A percentile compares a stretch with the other conserved stretches of the same genome.
phyloP scores from a whole-genome alignment of 305 asterid genomes.

The Solanum hybrid region DNA sequence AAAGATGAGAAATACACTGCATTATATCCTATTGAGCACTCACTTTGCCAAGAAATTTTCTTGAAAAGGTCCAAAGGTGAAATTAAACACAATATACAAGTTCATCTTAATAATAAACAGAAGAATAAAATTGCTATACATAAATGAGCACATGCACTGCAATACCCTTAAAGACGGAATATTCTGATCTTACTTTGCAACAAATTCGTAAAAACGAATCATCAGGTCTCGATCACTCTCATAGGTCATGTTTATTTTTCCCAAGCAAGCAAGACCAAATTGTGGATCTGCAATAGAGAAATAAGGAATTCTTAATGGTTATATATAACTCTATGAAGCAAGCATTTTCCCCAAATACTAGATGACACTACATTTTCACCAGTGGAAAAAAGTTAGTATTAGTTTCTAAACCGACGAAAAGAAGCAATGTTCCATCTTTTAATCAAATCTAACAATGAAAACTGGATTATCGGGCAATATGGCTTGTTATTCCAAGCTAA shows the following conservation, averaged over 20 bases:
- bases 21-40: not conserved
- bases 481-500: not conserved
- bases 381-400: not conserved
- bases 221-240: slow-evolving; percentile 77
- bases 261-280: slow-evolving; percentile 77
- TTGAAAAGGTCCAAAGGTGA: not conserved
- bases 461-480: not conserved
- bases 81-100: not conserved
- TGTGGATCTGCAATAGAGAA: slow-evolving; percentile 52
- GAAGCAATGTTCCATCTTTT: not conserved
- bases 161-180: not conserved
- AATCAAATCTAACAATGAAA: not conserved
- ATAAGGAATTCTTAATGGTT: not conserved
- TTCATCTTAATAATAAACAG: not conserved
- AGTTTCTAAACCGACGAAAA: not conserved
- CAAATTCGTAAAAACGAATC: slow-evolving; percentile 68
- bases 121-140: not conserved
- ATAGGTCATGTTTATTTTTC: slow-evolving; percentile 54
- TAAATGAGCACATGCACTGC: not conserved
- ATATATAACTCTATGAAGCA: not conserved
- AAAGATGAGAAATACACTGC: not conserved
- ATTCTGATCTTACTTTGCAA: slow-evolving; percentile 52
- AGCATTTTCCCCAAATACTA: not conserved
- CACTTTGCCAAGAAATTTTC: not conserved
- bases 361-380: not conserved